Evolutionary conservation across 179 eudicot genomes (phyloP), one percentile per base, ranked within the genome.

Genomic region (Pouteria campechiana): DNA sequence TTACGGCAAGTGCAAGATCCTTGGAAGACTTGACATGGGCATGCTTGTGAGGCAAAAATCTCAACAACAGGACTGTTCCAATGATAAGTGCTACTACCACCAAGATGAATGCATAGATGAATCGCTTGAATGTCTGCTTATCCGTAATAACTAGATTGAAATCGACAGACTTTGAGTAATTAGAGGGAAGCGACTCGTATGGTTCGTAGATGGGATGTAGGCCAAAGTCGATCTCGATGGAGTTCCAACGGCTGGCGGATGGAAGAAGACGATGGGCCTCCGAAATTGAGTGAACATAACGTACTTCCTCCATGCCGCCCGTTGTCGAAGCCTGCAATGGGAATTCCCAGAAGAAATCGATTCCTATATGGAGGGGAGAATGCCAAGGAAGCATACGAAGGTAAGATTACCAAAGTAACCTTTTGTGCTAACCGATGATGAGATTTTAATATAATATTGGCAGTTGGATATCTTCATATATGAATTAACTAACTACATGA

Each of bases 241-340:
- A 48, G 36, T 60, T 66, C 72, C 72, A 66, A 11, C 40, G 53
- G 43, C 54, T 65, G 1, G 60, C 33, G 1, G 63, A 60, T 11
- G 67, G 63, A 7, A 67, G 55, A 44, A 67, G 54, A 6, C 67
- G 67, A 30, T 63, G 55, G 4, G 67, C 41, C 4, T 33, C 50
- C 2, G 54, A 40, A 11, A 60, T 27, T 7, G 65, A 17, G 21
- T 53, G 64, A 14, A 52, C 47, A 48, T 16, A 49, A 16, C 16
- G 12, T 6, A 18, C 25, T 12, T 46, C 14, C 0, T 17, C 22
- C 22, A 17, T 17, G 2, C n/a, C n/a, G n/a, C n/a, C n/a, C n/a
- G n/a, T n/a, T n/a, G n/a, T n/a, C n/a, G n/a, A n/a, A n/a, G n/a
- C n/a, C n/a, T n/a, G n/a, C n/a, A n/a, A n/a, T n/a, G n/a, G n/a